phyloP scores from a whole-genome alignment of 768 basidiomycete genomes.

The Flagelloscypha sp. region DNA sequence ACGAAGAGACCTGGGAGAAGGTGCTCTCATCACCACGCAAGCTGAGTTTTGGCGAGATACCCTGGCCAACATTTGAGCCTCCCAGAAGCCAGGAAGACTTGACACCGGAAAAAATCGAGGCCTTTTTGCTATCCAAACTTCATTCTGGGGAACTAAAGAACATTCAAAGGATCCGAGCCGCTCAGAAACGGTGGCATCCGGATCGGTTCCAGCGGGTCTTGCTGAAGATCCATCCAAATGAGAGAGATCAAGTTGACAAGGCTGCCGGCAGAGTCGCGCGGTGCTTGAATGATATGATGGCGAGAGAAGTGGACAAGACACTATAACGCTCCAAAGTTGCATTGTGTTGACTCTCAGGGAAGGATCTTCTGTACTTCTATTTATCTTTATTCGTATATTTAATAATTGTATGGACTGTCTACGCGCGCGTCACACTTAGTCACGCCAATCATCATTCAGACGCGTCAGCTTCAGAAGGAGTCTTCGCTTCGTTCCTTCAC shows the following conservation, averaged over 20 bases:
- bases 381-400: no score
- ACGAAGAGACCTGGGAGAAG: constrained; percentile 60
- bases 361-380: no score
- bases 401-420: no score
- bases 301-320: no score
- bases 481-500: no score
- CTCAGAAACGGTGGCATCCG: constrained; percentile 74
- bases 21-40: constrained; percentile 36
- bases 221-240: constrained; percentile 40
- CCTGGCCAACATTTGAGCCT: constrained; percentile 54
- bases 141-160: constrained; percentile 52
- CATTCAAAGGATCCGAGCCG: constrained; percentile 59
- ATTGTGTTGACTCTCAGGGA: no score
- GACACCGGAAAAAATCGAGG: constrained; percentile 40
- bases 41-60: constrained; percentile 54
- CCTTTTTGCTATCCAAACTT: constrained; percentile 55
- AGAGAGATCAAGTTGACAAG: constrained; percentile 47
- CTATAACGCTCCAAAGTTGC: no score
- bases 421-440: no score
- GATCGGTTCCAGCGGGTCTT: constrained; percentile 62
- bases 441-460: no score
- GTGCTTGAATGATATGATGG: constrained; percentile 59
- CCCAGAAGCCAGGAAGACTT: constrained; percentile 44
- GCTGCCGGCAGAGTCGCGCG: constrained; percentile 59
- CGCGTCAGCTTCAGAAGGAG: no score